These are phyloP conservation scores for Didymella exigua DNA, from an alignment of 2,329 filamentous ascomycete genomes.

Conservation along the genomic window DNA sequence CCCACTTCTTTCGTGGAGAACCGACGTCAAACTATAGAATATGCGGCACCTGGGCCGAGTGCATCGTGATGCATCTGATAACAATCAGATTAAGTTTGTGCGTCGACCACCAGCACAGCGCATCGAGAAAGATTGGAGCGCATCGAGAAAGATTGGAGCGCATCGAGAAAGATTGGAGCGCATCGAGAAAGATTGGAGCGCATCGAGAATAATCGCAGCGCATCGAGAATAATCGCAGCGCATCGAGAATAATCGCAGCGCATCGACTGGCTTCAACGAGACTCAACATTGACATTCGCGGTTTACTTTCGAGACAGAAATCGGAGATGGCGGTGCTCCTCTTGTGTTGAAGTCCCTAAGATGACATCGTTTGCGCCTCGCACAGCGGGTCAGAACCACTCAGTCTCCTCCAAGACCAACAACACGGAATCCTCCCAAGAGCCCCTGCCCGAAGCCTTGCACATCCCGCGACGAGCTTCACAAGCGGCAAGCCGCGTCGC, in stretches of 20 bases:
- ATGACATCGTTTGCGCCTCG: background rate
- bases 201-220: too few relatives aligned
- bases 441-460: background rate
- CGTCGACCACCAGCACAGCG: too few relatives aligned
- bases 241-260: background rate
- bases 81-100: background rate
- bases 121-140: background rate
- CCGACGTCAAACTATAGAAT: slow-evolving; percentile 16
- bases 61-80: slow-evolving; percentile 13
- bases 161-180: background rate
- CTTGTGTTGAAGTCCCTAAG: background rate
- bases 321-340: background rate
- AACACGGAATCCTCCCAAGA: background rate
- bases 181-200: background rate
- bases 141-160: too few relatives aligned
- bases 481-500: background rate
- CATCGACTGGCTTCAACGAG: background rate
- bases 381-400: background rate
- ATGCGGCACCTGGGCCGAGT: slow-evolving; percentile 7
- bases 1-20: slow-evolving; percentile 16
- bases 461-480: background rate
- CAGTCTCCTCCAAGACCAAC: background rate
- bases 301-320: background rate
- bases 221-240: too few relatives aligned
- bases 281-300: background rate